Evolutionary conservation across 176 grass and related monocot species (phyloP), one percentile per base, ranked within the genome.

Genomic region (Phoenix dactylifera): DNA sequence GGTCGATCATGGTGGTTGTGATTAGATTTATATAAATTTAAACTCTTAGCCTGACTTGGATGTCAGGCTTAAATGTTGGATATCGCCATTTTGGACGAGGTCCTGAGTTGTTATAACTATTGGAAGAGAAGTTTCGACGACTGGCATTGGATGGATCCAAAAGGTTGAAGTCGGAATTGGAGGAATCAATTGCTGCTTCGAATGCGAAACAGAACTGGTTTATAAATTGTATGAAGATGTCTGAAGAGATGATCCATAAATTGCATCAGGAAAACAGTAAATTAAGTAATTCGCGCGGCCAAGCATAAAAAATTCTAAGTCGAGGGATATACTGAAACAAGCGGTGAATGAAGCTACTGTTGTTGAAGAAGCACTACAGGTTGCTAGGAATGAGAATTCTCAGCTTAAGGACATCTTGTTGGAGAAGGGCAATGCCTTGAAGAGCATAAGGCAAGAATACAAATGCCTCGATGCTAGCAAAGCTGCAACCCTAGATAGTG

Each of bases 311-410:
- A 91, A 87, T 39, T 71, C 80, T n/a, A 82, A 74, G 64, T 25
- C 85, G 55, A 87, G 91, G 58, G 83, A 90, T 78, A 90, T 84
- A 69, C 63, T 91, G 52, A 97, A 91, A 68, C 87, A 85, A 62
- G 81, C 81, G 0, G 76, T 97, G 39, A 65, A 73, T 61, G 83
- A 97, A 80, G 88, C 79, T 39, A 83, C 59, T 22, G 68, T 79
- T 54, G 76, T 75, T 58, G 83, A 72, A 75, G 87, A 97, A 65
- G 86, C 81, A 9, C 18, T 88, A 35, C 72, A 88, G 75, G 82
- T 77, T 55, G 75, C 79, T n/a, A 88, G 82, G 66, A 24, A 67
- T 50, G 92, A 97, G 51, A 97, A 85, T 50, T 82, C 75, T 71
- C 52, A 60, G 54, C 68, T 97, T 74, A 87, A 88, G 30, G 68